Evolutionary conservation across 2,329 filamentous ascomycete genomes (phyloP), one percentile per base, ranked within the genome.

Genomic region (Cladobotryum protrusum): DNA sequence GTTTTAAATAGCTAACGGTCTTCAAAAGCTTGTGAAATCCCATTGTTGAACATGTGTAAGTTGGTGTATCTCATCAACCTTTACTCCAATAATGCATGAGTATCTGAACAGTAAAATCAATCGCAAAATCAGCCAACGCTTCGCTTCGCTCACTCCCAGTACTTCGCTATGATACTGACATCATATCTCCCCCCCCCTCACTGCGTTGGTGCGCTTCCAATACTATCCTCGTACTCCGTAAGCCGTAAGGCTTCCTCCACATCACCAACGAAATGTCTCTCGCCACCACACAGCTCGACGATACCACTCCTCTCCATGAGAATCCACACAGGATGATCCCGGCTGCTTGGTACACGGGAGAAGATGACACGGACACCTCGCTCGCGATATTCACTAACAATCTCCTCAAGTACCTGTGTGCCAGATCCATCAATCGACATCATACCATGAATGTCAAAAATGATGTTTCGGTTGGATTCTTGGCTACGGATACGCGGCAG

Each of bases 371-470:
- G 73, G 1, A 92, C 89, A 1, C 86, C 87, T 4, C 85, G 76
- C 33, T 86, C 78, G n/a, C 84, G 75, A 65, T 97, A 97, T 29
- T 75, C 78, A 43, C 82, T 74, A 14, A 99, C 89, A 57, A 97
- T 97, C 68, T 97, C 93, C 43, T 82, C 79, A 3, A 99, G 74
- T 1, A 97, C 92, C 69, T 97, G 93, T 0, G 89, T 87, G 1
- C 92, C 93, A 0, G 90, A 95, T 5, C 90, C 93, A 64, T 99
- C 93, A 60, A 99, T 83, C 24, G 86, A 87, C 0, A 91, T 96
- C 3, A 99, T 93, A n/a, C 93, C 93, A 59, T 97, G 92, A 7
- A 97, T 90, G 64, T 99, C 93, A 61, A 99, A 97, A 54, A 99
- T 90, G 66, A 99, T 77, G 63, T 96, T 96, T 58, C 83, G 81